Evolutionary conservation across 805 yeast species (phyloP), one percentile per base, ranked within the genome.

Genomic region (Alloascoidea hylecoeti): DNA sequence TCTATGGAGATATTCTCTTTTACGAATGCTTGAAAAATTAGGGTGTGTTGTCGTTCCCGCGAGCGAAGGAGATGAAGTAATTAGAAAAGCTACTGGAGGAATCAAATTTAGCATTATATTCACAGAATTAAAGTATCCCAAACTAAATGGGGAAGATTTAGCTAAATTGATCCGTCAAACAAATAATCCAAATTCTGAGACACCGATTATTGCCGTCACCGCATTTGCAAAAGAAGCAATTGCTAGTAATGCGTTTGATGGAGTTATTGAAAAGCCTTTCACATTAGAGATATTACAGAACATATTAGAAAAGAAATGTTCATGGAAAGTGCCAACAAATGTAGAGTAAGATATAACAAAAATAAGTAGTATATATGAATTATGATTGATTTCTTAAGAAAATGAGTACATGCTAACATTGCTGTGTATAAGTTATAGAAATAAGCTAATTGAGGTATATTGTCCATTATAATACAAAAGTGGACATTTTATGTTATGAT

Each of bases 21-120:
- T 74, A 34, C 71, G 68, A 41, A 66, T 77, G 43, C 60, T 89
- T 41, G 83, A 74, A 42, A 64, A 67, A 38, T 51, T 76, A 16
- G 94, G 94, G 1, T 85, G 95, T 58, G 73, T 78, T 9, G 95
- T 85, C 5, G 81, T 83, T 3, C 64, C 81, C 2, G 80, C 83
- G 4, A 63, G 75, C 0, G 75, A 76, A 41, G 95, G 94, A 1
- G 89, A 85, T 42, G 96, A 86, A 43, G 63, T 86, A 42, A 70
- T 86, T 12, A 66, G 92, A 42, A 61, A 92, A 40, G 84, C 85
- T 4, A 80, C 94, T 0, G 81, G 94, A 28, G 78, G 77, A 38
- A 81, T 84, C 15, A 78, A 75, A 50, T 89, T 85, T 60, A 96
- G 88, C 56, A 46, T 86, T 33, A 84, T 88, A 18, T 64, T 88